Percentiles rank a stretch among this genome's conserved stretches.
These are phyloP conservation scores for Salvia hispanica DNA, from an alignment of 257 asterid genomes.

Conservation along the genomic window DNA sequence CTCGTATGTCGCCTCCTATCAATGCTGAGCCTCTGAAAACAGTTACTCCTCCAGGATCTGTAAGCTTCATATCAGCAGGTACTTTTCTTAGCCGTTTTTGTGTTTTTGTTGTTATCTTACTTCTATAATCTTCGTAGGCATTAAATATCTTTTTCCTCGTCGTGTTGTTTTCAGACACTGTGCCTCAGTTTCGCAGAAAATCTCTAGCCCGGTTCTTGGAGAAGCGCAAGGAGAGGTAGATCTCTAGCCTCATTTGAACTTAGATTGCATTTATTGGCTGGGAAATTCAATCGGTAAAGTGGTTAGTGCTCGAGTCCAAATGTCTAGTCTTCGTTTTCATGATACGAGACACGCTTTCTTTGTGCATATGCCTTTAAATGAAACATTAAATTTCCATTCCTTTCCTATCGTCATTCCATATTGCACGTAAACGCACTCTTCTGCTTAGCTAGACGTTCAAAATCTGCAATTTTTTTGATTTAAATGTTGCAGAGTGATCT, in stretches of 20 bases:
- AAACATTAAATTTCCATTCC: background rate
- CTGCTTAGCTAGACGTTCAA: background rate
- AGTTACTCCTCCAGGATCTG: conserved; percentile 40
- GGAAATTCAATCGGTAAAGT: too few relatives aligned
- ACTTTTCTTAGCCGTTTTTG: background rate
- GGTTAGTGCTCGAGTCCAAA: too few relatives aligned
- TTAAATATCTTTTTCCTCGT: background rate
- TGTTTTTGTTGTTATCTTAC: too few relatives aligned
- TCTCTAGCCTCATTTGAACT: background rate
- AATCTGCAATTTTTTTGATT: background rate
- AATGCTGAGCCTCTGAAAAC: conserved; percentile 48
- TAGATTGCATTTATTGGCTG: background rate
- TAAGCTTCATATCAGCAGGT: conserved; percentile 56
- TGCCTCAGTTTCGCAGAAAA: conserved; percentile 87
- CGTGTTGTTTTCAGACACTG: conserved; percentile 48
- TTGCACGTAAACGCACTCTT: too few relatives aligned
- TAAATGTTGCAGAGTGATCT: too few relatives aligned
- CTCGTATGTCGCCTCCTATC: conserved; percentile 35
- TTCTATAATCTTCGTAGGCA: background rate
- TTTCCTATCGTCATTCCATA: background rate
- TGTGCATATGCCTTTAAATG: background rate
- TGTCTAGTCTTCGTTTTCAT: too few relatives aligned
- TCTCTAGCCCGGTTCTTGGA: conserved; percentile 90
- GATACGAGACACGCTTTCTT: too few relatives aligned
- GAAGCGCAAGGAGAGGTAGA: conserved; percentile 92